Evolutionary conservation across 2,329 filamentous ascomycete genomes (phyloP), one percentile per base, ranked within the genome.

Genomic region (Didymella segeticola): DNA sequence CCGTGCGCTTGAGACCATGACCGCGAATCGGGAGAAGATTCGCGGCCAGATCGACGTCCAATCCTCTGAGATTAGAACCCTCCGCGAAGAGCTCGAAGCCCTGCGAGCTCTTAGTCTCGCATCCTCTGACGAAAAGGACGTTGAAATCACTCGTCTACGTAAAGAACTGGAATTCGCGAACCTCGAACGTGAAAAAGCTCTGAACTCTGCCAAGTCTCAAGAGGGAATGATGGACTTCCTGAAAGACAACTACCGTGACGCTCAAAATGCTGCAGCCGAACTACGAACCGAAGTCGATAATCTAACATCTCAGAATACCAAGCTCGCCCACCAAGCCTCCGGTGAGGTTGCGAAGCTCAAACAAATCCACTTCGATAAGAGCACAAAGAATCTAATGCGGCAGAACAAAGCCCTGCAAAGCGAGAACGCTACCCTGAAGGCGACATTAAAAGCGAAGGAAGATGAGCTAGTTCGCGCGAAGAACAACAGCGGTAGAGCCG

Each of bases 141-240:
- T 55, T 5, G 62, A 68, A 36, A 67, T 71, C 17, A 60, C 64
- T 1, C 59, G 55, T 7, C 57, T 73, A 2, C 56, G 55, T 2
- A 63, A 63, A 15, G 62, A 67, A 11, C 51, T 73, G 6, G 60
- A 60, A 11, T 46, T 58, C 1, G 52, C 61, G 2, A 60, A 59
- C 11, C 48, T 55, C 7, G 60, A 63, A 7, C 63, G 61, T 8
- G 48, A 60, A 10, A 57, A 61, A n/a, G 69, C 68, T 3, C 61
- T 76, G 6, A 73, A 72, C 33, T 67, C 66, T 4, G 68, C 64
- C 5, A 60, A 69, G 9, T 66, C 66, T 30, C 61, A 68, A 7
- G 68, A 76, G 11, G 56, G 68, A 12, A 83, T 86, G 4, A 74
- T 80, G 22, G 83, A 86, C 1, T 90, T 86, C 62, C 75, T 80